Base-by-base conservation (phyloP, 2,329 filamentous ascomycete genomes). In the Amauroascus verrucosus region DNA sequence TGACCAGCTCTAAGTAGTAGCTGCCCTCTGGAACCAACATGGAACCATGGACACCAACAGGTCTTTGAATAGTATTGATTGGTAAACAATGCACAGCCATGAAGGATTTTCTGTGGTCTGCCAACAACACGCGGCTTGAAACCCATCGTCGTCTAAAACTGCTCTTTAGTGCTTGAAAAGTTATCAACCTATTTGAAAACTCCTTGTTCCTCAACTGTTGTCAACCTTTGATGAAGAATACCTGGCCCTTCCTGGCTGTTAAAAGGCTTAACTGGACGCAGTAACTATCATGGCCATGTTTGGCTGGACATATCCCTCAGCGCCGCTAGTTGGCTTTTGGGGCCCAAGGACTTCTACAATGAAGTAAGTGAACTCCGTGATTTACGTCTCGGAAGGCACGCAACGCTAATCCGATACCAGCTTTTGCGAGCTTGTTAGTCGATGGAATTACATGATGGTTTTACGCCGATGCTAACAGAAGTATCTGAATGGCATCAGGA, bases 351-450 rank as follows among this genome's bases (percentile, higher is more conserved):
- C 45, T 24, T 48, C 45, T 13, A 48, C 45, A 22, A 48, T 48
- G 45, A 48, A 48, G 45, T 48, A 16, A 48, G 45, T 37, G 28
- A 8, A 43, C 2, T 30, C 38, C 20, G 8, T n/a, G 8, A 13
- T 30, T 16, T 30, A 9, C 6, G 13, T 16, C 6, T 7, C 7
- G 6, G 6, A 24, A 16, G 14, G 13, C 13, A 3, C 30, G 4
- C 9, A 37, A 16, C 8, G 18, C 45, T 48, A 48, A 48, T n/a
- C 6, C 14, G 18, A 24, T 14, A n/a, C 11, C 13, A 48, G 45
- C 45, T 48, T 48, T n/a, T 48, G 45, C 30, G 45, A 48, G 32
- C 45, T 48, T 22, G 45, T 48, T 16, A 24, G 45, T 18, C 28
- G 13, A 4, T 16, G 4, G 16, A 32, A 5, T 9, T 20, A 14